Evolutionary conservation across 2,329 filamentous ascomycete species (phyloP).

Genomic region (Bipolaris sorokiniana): DNA sequence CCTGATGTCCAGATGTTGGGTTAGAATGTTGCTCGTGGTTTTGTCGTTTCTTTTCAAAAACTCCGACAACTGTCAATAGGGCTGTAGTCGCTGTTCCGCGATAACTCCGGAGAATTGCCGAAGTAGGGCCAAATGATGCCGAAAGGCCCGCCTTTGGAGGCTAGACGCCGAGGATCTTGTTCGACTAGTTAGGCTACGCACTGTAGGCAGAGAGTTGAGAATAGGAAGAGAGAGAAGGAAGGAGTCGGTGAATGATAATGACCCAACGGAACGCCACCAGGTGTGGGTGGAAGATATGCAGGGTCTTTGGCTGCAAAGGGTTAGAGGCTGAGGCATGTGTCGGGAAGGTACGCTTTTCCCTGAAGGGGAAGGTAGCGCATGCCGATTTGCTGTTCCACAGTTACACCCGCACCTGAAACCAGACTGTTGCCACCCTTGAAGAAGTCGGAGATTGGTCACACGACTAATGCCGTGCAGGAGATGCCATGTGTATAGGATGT

Average conservation of each 20-base stretch:
- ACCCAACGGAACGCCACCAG: constrained; percentile 13
- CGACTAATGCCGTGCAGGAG: neutral
- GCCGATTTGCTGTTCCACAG: constrained; percentile 8
- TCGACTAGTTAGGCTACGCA: neutral
- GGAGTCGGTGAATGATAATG: constrained; percentile 15
- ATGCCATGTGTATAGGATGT: neutral
- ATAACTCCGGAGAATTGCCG: constrained; percentile 19
- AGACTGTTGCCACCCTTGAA: constrained; percentile 8
- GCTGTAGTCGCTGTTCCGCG: constrained; percentile 21
- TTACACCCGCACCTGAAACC: constrained; percentile 2
- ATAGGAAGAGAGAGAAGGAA: neutral
- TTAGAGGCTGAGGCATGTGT: constrained; percentile 10
- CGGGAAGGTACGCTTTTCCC: constrained; percentile 7
- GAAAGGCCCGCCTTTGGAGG: neutral
- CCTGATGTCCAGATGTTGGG: neutral
- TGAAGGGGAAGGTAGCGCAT: constrained; percentile 7
- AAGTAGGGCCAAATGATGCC: constrained; percentile 6
- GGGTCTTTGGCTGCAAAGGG: constrained; percentile 19
- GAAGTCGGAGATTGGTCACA: constrained; percentile 1
- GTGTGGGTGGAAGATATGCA: constrained; percentile 17
- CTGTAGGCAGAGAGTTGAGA: neutral
- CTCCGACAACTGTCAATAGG: constrained; percentile 12
- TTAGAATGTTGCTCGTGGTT: neutral
- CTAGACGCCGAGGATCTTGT: neutral
- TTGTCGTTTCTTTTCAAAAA: constrained; percentile 16